Evolutionary conservation across 176 grass and related monocot genomes (phyloP), one percentile per base, ranked within the genome.

Genomic region (Avena insularis): DNA sequence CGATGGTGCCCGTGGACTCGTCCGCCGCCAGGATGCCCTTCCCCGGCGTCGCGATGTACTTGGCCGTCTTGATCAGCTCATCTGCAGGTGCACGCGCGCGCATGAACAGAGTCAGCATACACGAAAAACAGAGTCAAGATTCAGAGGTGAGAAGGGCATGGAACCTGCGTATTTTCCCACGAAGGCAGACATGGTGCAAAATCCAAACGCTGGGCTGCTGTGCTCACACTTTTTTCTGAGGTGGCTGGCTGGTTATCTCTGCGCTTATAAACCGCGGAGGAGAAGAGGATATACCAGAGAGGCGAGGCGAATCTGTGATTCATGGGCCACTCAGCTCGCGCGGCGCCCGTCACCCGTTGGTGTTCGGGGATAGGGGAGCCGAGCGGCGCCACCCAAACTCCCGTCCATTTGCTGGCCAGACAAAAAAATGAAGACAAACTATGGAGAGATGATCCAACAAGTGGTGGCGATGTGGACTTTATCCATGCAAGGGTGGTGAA

Each of bases 1-100:
- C 93, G 65, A 98, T 98, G 57, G 97, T 98, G 68, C 97, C 97
- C 21, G 94, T 98, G 38, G 93, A 96, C 79, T 98, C 92, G 81
- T 96, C 97, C 5, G 94, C 89, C 9, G 97, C 92, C 7, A 98
- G 84, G 80, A 98, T 96, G 64, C 93, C 97, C 79, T 96, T 96
- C 53, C 97, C 94, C 23, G 97, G 94, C n/a, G 93, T 96, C 35
- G 92, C 93, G 0, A 98, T 89, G 92, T 86, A 85, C 86, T 94
- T 96, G 35, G 97, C 97, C 3, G 92, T 98, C 92, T 94, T 88
- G 75, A 96, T 90, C 83, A 96, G 89, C 79, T 98, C 97, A 77
- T 98, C 93, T 29, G 29, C 29, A 2, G 1, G 29, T 29, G 29
- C 29, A 2, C 29, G 29, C 29, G 29, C 29, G 29, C 29, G 29